Evolutionary conservation across 2,329 filamentous ascomycete species (phyloP), one percentile per base, ranked within the genome.

Genomic region (Myriosclerotinia scirpicola): DNA sequence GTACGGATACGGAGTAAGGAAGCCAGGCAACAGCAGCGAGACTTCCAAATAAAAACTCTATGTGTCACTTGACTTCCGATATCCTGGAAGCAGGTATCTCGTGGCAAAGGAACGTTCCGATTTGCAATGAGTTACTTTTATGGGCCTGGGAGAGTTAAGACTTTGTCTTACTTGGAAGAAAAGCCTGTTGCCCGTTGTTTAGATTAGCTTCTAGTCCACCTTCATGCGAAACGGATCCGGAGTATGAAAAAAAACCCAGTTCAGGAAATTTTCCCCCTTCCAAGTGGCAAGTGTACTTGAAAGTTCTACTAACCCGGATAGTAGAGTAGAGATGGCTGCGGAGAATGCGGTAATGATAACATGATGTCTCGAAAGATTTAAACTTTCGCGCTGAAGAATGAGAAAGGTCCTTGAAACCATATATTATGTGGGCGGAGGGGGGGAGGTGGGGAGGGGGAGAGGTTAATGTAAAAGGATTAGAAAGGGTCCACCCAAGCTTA

Each of bases 31-130:
- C n/a, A 36, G 42, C n/a, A 38, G 58, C 58, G 14, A 50, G 15
- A 38, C 30, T 50, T 36, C 46, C n/a, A n/a, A n/a, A n/a, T n/a
- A n/a, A n/a, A 50, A 26, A 22, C 14, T 20, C 36, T 52, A 22
- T 53, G 64, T 66, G 48, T 66, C 64, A 66, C 64, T 66, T 66
- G 64, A 66, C 64, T 66, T 54, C 64, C 64, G 55, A 42, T 65
- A 65, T 61, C 64, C 64, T 65, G 64, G 64, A 66, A 66, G 22
- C 53, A 64, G 53, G 50, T 66, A 66, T 66, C 64, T 66, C 64
- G 58, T 66, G 64, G 64, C 46, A 48, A 63, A 53, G 52, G 36
- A 46, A 64, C 42, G 44, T 64, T 59, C 46, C 40, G 17, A 65
- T 67, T 65, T 64, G 44, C 58, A 50, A 56, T 40, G 60, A 64